Base-by-base conservation (phyloP, 371 early-diverging fungal genomes). In the Basidiobolus meristosporus region DNA sequence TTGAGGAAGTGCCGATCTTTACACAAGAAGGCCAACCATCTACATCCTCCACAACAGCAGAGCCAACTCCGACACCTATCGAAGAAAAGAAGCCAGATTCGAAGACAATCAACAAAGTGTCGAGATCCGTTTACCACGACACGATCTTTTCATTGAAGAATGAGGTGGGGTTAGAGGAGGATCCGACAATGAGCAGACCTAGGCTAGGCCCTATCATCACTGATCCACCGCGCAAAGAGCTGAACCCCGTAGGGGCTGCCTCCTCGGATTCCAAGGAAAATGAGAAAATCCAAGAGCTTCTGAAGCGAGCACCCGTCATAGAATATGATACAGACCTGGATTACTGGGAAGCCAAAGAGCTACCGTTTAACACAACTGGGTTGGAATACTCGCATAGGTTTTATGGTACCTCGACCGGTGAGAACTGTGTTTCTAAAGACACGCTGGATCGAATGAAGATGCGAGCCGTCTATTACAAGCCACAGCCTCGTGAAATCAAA, bases 381-480 rank as follows among this genome's bases (percentile, higher is more conserved):
- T n/a, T 34, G 18, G 34, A 34, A n/a, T 34, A 16, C 14, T 34
- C 34, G n/a, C 34, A 34, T 34, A 14, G 34, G n/a, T 34, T 34
- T 18, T 34, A 34, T 34, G 34, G 34, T 12, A 34, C 34, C n/a
- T 14, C 34, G 16, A 34, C 14, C 18, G 16, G 16, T 3, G 34
- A 34, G 14, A 34, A 18, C 18, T 7, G 7, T n/a, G 14, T 34
- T 7, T 34, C 34, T 3, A n/a, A 34, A 3, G 34, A 14, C 5
- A 18, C 16, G 16, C 14, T 34, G 34, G 7, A n/a, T 7, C 34
- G 34, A 4, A 16, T 16, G 7, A 4, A 12, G 18, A 16, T 34
- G 18, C 34, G 34, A 7, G 34, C 34, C n/a, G n/a, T 34, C n/a
- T 34, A n/a, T 16, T 14, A 16, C 34, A 34, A 16, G 5, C 18